Evolutionary conservation across 1,139 yeast species (phyloP).

Genomic region (Pichiaceae sp.): DNA sequence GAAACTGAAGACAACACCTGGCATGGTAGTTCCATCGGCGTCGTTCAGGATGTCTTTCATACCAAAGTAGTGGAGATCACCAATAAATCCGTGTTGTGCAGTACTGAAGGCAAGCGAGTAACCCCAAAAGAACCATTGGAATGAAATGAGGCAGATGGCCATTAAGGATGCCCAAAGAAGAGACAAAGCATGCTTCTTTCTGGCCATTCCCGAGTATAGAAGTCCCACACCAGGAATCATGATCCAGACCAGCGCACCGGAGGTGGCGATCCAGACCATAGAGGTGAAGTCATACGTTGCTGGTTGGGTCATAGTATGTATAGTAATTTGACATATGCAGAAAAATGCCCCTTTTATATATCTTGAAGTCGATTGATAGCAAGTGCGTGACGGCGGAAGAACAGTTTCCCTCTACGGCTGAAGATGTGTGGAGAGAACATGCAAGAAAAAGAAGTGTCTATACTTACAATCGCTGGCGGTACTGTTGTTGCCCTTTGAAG

Average conservation of each 20-base stretch:
- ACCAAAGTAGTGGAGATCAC: constrained; percentile 73
- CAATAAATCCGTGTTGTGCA: constrained; percentile 56
- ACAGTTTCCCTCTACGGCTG: too few relatives aligned
- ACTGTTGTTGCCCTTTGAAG: too few relatives aligned
- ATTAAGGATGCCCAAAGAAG: constrained; percentile 87
- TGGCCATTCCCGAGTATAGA: constrained; percentile 80
- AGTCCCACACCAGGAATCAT: constrained; percentile 95
- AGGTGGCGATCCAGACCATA: constrained; percentile 81
- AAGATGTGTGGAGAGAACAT: too few relatives aligned
- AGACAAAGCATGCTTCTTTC: constrained; percentile 91
- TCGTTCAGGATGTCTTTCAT: constrained; percentile 77
- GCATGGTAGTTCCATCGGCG: constrained; percentile 52
- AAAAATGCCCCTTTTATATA: too few relatives aligned
- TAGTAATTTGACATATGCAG: too few relatives aligned
- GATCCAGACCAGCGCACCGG: constrained; percentile 77
- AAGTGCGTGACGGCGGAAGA: too few relatives aligned
- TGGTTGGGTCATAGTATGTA: neutral
- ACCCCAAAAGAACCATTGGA: constrained; percentile 99
- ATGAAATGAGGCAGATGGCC: constrained; percentile 71
- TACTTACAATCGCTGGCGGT: too few relatives aligned
- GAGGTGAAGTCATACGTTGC: constrained; percentile 56
- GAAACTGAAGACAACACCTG: constrained; percentile 81
- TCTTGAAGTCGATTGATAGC: too few relatives aligned
- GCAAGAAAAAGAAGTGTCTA: too few relatives aligned
- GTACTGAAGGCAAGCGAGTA: constrained; percentile 81